Evolutionary conservation across 2,329 filamentous ascomycete species (phyloP), one percentile per base, ranked within the genome.

Genomic region (Lachnellula subtilissima): DNA sequence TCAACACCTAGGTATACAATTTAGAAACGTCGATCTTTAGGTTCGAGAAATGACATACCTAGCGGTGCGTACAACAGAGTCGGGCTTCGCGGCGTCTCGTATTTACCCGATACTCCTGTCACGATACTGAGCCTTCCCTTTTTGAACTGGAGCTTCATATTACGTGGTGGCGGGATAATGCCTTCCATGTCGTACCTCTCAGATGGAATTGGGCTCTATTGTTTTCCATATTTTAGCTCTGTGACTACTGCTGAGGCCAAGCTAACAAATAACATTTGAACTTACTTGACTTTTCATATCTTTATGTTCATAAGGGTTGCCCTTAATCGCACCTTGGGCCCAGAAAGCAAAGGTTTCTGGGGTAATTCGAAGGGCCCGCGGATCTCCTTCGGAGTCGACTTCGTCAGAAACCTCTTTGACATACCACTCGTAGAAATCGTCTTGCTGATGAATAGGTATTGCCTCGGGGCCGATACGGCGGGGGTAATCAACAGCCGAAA

Each of bases 341-440:
- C 55, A 73, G 61, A 35, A 73, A 63, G 67, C 70, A 72, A 78
- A 79, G 0, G 71, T 76, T 56, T 69, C 72, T 1, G 75, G 74
- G 0, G 71, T 73, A 28, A 79, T 73, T 1, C 70, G 71, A 1
- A 68, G 70, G 4, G 67, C 63, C 4, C 67, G 60, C 0, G 69
- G 67, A 22, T 71, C 70, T 1, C 73, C 75, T 55, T 80, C 76
- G 9, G 69, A 67, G 47, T 78, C 75, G 0, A 70, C 72, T 19
- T 72, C 68, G 50, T 77, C 74, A 0, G 72, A 73, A 17, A 76
- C 66, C 35, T 71, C 69, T 36, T 63, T 55, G 1, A 56, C 42
- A 43, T 62, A 64, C 2, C 53, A 49, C 6, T 48, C 28, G 46
- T 67, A 70, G 22, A 66, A 64, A 17, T 48, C 43, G 0, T 64